These are phyloP conservation scores for Pyrrhoderma noxium DNA, from an alignment of 1,284 basidiomycete species.

Conservation along the genomic window DNA sequence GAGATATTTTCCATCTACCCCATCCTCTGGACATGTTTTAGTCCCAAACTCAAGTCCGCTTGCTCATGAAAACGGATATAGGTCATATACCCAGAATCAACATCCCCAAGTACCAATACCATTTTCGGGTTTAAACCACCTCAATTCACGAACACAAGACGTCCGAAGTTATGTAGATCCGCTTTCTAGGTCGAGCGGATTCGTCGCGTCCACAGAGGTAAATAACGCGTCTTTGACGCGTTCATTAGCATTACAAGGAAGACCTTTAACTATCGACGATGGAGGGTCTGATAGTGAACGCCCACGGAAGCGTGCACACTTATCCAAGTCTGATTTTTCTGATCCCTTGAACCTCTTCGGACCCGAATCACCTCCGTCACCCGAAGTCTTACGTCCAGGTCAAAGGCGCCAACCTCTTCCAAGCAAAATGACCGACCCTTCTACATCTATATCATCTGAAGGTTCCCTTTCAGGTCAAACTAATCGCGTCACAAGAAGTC, in stretches of 20 bases:
- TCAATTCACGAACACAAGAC: conserved; percentile 33
- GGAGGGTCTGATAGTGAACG: conserved; percentile 45
- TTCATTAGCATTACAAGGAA: conserved; percentile 30
- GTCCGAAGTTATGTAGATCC: conserved; percentile 40
- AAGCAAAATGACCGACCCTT: conserved; percentile 28
- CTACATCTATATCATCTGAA: conserved; percentile 48
- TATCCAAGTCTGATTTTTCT: conserved; percentile 32
- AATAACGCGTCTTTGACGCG: conserved; percentile 30
- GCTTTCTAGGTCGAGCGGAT: conserved; percentile 53
- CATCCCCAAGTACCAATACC: conserved; percentile 23
- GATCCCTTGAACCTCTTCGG: conserved; percentile 37
- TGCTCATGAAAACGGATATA: conserved; percentile 28
- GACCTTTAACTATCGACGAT: conserved; percentile 31
- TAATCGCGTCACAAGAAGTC: conserved; percentile 25
- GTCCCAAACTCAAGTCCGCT: conserved; percentile 70
- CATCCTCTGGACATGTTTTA: conserved; percentile 46
- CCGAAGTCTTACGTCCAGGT: conserved; percentile 45
- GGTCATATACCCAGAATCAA: neutral
- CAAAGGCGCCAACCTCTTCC: conserved; percentile 38
- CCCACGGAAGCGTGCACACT: conserved; percentile 61
- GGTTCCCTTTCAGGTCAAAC: conserved; percentile 41
- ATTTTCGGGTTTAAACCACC: conserved; percentile 31
- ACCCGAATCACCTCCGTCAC: conserved; percentile 39
- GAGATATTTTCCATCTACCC: conserved; percentile 36
- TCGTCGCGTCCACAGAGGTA: conserved; percentile 33